phyloP scores from a whole-genome alignment of 1,139 yeast genomes.

The Hemisphaericaspora subhashii region DNA sequence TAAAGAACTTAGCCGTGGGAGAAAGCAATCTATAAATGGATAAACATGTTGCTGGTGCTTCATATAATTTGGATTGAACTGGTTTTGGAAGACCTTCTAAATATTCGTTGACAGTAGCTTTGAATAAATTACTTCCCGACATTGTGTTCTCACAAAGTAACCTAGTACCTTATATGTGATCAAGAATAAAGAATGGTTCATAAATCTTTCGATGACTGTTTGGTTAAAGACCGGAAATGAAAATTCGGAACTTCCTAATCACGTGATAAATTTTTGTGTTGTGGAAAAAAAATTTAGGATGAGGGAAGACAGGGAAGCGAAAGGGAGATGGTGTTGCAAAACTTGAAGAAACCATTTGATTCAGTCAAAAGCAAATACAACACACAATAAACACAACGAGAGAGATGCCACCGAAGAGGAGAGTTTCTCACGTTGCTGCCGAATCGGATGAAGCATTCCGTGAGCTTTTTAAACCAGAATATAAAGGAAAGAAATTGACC shows the following conservation, averaged over 20 bases:
- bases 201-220: too few species aligned
- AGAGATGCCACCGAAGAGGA: slow-evolving; percentile 21
- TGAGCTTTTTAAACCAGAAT: slow-evolving; percentile 75
- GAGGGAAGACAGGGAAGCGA: not conserved
- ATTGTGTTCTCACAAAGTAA: slow-evolving; percentile 16
- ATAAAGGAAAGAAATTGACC: slow-evolving; percentile 80
- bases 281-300: too few species aligned
- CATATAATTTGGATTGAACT: slow-evolving; percentile 75
- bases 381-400: too few species aligned
- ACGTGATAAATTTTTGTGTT: too few species aligned
- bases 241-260: too few species aligned
- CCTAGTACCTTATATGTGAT: not conserved
- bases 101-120: slow-evolving; percentile 83
- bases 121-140: slow-evolving; percentile 51
- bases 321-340: not conserved
- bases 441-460: slow-evolving; percentile 57
- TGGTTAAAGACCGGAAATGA: too few species aligned
- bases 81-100: slow-evolving; percentile 85
- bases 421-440: slow-evolving; percentile 18
- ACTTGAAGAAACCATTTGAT: too few species aligned
- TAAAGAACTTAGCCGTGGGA: slow-evolving; percentile 81
- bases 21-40: slow-evolving; percentile 89
- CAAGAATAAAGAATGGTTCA: too few species aligned
- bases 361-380: too few species aligned
- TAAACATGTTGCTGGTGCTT: slow-evolving; percentile 86